These are phyloP conservation scores for Saposhnikovia divaricata DNA, from an alignment of 129 eudicot species.

Conservation along the genomic window DNA sequence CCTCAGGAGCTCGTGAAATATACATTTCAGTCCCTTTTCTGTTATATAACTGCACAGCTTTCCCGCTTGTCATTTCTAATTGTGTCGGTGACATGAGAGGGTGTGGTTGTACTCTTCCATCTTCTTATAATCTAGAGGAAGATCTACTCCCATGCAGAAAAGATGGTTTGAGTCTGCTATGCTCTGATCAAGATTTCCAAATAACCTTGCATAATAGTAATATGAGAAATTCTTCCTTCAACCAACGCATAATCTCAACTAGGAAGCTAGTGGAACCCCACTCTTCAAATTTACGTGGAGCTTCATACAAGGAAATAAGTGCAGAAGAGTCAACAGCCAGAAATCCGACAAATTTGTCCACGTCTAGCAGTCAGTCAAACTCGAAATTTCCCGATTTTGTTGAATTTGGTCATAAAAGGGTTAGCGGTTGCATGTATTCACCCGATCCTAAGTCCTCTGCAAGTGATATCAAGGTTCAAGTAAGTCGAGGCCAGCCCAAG, in stretches of 20 bases:
- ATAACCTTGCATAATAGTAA: conserved; percentile 14
- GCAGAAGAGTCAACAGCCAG: conserved; percentile 11
- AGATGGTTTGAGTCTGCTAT: conserved; percentile 69
- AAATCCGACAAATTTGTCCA: conserved; percentile 10
- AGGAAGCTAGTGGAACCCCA: conserved; percentile 29
- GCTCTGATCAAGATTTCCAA: conserved; percentile 29
- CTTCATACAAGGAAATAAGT: conserved; percentile 17
- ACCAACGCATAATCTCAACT: conserved; percentile 31
- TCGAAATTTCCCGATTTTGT: conserved; percentile 25
- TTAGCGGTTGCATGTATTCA: conserved; percentile 66
- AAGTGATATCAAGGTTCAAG: conserved; percentile 64
- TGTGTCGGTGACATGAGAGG: conserved; percentile 46
- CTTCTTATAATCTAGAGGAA: conserved; percentile 75
- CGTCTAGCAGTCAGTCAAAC: conserved; percentile 29
- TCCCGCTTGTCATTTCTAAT: conserved; percentile 50
- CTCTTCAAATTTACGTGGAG: not conserved
- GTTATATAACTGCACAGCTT: conserved; percentile 81
- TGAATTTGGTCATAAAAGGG: conserved; percentile 38
- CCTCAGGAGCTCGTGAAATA: conserved; percentile 91
- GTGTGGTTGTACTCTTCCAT: conserved; percentile 45
- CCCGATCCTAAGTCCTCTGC: conserved; percentile 64
- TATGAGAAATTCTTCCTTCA: conserved; percentile 20
- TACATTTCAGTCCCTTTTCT: conserved; percentile 72
- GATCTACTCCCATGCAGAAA: conserved; percentile 32
- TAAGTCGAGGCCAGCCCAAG: conserved; percentile 42